Percentiles rank a stretch among this genome's conserved stretches.
Evolutionary conservation across 805 yeast species (phyloP).

Genomic region (Saccharomycopsis fermentans): DNA sequence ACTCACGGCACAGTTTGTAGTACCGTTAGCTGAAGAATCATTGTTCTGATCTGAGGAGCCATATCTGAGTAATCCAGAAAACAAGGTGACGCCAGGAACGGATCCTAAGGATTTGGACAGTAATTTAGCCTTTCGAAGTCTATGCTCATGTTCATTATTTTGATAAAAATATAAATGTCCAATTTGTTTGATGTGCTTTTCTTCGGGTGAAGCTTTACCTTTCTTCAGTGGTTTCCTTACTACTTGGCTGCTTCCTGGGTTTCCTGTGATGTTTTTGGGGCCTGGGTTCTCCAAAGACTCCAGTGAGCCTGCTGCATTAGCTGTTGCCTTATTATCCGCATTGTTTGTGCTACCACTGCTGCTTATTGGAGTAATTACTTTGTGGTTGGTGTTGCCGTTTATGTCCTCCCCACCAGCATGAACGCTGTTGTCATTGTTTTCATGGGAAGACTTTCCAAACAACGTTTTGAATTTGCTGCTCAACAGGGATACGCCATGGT

Average conservation of each 20-base stretch:
- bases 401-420: not conserved
- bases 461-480: constrained; percentile 10
- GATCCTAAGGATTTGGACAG: constrained; percentile 2
- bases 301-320: not conserved
- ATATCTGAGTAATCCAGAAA: constrained; percentile 8
- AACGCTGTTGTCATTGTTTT: not conserved
- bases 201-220: not conserved
- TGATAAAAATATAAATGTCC: constrained; percentile 7
- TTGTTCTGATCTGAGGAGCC: not conserved
- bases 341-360: not conserved
- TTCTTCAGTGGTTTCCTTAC: not conserved
- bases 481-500: constrained; percentile 2
- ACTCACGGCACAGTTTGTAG: constrained; percentile 3
- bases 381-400: not conserved
- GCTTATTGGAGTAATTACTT: not conserved
- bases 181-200: not conserved
- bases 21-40: not conserved
- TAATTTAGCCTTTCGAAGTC: constrained; percentile 11
- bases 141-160: constrained; percentile 12
- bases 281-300: not conserved
- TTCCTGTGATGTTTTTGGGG: not conserved
- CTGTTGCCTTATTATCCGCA: not conserved
- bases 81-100: constrained; percentile 16
- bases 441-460: not conserved
- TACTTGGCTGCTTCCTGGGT: not conserved